Base-by-base conservation (phyloP, 2,329 filamentous ascomycete species). In the Aspergillus brasiliensis region DNA sequence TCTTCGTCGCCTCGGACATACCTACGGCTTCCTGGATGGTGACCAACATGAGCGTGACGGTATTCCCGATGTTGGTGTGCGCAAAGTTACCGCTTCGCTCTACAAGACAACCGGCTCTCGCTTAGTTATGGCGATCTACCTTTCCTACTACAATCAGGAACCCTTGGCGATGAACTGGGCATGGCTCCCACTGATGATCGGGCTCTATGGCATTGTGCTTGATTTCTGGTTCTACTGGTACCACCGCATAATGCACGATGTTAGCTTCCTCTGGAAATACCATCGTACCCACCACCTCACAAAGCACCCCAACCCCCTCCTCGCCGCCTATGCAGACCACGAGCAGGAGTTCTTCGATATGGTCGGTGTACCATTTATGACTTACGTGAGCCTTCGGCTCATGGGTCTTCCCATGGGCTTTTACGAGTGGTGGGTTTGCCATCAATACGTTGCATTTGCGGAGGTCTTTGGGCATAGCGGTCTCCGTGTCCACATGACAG, bases 141-240 rank as follows among this genome's bases (percentile, higher is more conserved):
- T 62, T 5, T 44, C 60, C 37, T 62, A 59, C 54, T 57, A 60
- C 10, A 52, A 58, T 11, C 52, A 58, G 28, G 21, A 51, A 28
- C 61, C 61, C 6, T 37, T 48, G 5, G 37, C 44, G 6, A 58
- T 63, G 28, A 42, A 40, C 19, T 64, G 62, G 61, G 13, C 47
- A 42, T 63, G 63, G 63, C 61, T 61, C 27, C 58, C 59, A 28
- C 56, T 63, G 3, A 47, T 60, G 42, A 61, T 60, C 8, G 58
- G 58, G 13, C 53, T 63, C 15, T 65, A 65, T 19, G 61, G 56
- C 1, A 56, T 65, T 28, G 49, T 62, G 23, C 61, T 65, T 23
- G 63, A 65, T 47, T 63, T 65, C n/a, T 65, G 63, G 63, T 65
- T 61, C 55, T 65, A 65, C 21, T 59, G 58, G 51, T 65, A 63